Base-by-base conservation (phyloP, 2,329 filamentous ascomycete genomes). In the Grosmannia serpens region DNA sequence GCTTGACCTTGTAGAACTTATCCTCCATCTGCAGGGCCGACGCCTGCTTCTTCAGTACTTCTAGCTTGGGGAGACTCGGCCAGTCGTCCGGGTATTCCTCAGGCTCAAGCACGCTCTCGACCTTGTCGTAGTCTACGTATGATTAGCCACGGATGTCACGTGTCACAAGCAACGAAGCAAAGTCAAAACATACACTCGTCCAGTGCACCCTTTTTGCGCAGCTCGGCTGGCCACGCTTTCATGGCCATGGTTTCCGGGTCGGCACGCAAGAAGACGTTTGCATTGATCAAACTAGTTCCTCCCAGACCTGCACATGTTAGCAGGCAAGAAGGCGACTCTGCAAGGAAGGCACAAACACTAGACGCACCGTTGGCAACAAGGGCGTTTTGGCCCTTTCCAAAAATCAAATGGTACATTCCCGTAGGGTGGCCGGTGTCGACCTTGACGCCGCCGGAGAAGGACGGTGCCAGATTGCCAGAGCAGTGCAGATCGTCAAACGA, bases 221-320 rank as follows among this genome's bases (percentile, higher is more conserved):
- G 77, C 65, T 86, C 78, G 11, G 74, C 65, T 0, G 85, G 84
- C 84, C 84, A 88, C 10, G 74, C 70, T 2, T 75, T 72, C 69
- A 82, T 73, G 1, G 69, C 66, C 58, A 87, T 68, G 0, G 81
- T 81, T 4, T 74, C 72, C 17, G 77, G 67, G 58, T 86, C 82
- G 3, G 82, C 78, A 62, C 81, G 75, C 20, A 87, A 70, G 63
- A 85, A 88, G 2, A 87, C 80, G 64, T 87, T 87, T 11, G 84
- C 83, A 62, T 87, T 87, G 47, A 87, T 76, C 31, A 87, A 67
- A 66, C 82, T 85, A 2, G 83, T 85, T 11, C 84, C 84, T 13
- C 84, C 85, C 33, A 87, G 78, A 1, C 83, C 77, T 80, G 46
- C 74, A 24, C 26, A 11, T 47, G 52, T 33, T 26, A 41, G n/a